phyloP scores from a whole-genome alignment of 2,329 filamentous ascomycete species.

The Exophiala sp. region DNA sequence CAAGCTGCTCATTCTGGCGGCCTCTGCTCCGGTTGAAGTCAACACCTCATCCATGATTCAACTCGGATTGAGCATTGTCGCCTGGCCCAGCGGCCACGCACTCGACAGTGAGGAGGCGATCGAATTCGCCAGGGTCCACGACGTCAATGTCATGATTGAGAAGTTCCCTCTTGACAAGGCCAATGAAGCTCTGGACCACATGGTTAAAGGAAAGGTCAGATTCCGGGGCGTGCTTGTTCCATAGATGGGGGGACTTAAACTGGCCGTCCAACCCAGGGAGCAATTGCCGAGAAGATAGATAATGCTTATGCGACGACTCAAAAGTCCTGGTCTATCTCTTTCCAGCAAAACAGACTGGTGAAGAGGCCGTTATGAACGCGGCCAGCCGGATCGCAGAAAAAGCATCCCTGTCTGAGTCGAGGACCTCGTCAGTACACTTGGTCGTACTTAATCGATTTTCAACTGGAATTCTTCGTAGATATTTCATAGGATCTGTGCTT shows the following conservation, averaged over 20 bases:
- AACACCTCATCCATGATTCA: constrained; percentile 38
- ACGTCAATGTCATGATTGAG: constrained; percentile 52
- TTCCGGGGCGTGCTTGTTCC: constrained; percentile 50
- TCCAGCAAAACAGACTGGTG: too few relatives aligned
- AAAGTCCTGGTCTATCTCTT: background rate
- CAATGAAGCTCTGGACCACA: constrained; percentile 49
- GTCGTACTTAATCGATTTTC: too few relatives aligned
- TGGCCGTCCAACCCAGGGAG: background rate
- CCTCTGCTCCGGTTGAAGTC: constrained; percentile 28
- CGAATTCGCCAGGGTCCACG: constrained; percentile 46
- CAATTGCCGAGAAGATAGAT: background rate
- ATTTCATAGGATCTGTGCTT: too few relatives aligned
- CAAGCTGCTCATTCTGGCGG: constrained; percentile 37
- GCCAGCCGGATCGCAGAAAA: too few relatives aligned
- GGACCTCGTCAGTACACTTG: too few relatives aligned
- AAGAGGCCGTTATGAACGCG: too few relatives aligned
- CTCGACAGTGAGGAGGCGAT: constrained; percentile 54
- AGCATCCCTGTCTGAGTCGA: too few relatives aligned
- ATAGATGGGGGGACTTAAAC: constrained; percentile 33
- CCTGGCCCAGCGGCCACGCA: constrained; percentile 54
- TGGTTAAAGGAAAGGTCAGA: constrained; percentile 49
- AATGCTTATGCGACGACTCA: background rate
- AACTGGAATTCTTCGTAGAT: too few relatives aligned
- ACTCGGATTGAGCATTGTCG: constrained; percentile 48
- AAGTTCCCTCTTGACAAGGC: constrained; percentile 51